These are phyloP conservation scores for Aureobasidium sp. DNA, from an alignment of 2,329 filamentous ascomycete genomes.

Conservation along the genomic window DNA sequence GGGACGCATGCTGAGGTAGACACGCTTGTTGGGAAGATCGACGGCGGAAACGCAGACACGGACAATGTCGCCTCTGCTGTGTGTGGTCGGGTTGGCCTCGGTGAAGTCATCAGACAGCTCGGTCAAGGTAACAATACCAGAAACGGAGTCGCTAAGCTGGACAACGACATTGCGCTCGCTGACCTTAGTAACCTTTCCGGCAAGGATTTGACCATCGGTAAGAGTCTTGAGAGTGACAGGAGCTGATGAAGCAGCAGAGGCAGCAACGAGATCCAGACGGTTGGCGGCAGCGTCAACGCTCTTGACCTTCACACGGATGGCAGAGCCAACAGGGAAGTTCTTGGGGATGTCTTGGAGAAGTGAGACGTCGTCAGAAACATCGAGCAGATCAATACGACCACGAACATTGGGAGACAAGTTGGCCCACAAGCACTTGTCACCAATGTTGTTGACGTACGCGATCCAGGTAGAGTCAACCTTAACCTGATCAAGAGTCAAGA, in stretches of 20 bases:
- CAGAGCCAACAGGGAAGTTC: slow-evolving; percentile 86
- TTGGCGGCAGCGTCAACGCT: slow-evolving; percentile 63
- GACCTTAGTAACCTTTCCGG: slow-evolving; percentile 76
- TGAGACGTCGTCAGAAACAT: slow-evolving; percentile 80
- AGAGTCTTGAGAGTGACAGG: slow-evolving; percentile 62
- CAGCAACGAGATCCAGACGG: slow-evolving; percentile 75
- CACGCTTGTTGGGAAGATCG: slow-evolving; percentile 74
- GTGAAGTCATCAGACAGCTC: slow-evolving; percentile 83
- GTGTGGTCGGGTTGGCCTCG: slow-evolving; percentile 64
- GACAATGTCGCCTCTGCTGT: slow-evolving; percentile 76
- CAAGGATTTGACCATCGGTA: slow-evolving; percentile 69
- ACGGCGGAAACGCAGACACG: slow-evolving; percentile 77
- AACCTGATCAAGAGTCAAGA: slow-evolving; percentile 64
- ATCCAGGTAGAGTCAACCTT: slow-evolving; percentile 62
- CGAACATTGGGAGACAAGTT: slow-evolving; percentile 82
- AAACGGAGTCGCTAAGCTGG: slow-evolving; percentile 71
- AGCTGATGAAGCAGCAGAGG: slow-evolving; percentile 42
- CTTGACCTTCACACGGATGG: slow-evolving; percentile 70
- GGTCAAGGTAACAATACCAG: slow-evolving; percentile 70
- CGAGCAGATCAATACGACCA: slow-evolving; percentile 71
- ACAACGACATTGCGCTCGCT: slow-evolving; percentile 77
- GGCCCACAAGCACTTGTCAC: slow-evolving; percentile 74
- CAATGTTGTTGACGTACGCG: slow-evolving; percentile 86
- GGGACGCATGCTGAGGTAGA: slow-evolving; percentile 72
- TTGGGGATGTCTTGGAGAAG: slow-evolving; percentile 64